These are phyloP conservation scores for Hypholoma fasciculare DNA, from an alignment of 768 basidiomycete species.

Conservation along the genomic window DNA sequence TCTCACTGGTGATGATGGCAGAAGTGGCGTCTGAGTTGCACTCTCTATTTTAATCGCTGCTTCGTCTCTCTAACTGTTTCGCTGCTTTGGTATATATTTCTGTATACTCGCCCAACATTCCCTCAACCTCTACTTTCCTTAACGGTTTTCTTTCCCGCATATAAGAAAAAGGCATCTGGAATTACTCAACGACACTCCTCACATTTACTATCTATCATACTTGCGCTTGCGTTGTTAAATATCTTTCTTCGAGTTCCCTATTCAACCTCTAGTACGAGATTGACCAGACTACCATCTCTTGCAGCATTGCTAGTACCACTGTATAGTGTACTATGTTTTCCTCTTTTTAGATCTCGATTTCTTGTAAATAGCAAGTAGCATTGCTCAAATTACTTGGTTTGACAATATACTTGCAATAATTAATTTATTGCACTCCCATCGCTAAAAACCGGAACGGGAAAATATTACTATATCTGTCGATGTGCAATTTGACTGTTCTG, in stretches of 20 bases:
- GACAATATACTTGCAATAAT: neutral
- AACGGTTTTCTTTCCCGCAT: conserved; percentile 19
- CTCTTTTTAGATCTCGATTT: conserved; percentile 14
- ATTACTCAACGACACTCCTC: conserved; percentile 29
- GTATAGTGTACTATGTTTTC: conserved; percentile 16
- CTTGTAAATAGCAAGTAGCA: conserved; percentile 15
- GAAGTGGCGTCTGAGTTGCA: conserved; percentile 32
- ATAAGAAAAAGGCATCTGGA: conserved; percentile 34
- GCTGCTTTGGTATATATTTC: conserved; percentile 22
- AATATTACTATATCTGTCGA: conserved; percentile 13
- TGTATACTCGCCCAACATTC: conserved; percentile 30
- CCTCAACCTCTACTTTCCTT: conserved; percentile 33
- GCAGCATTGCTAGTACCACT: conserved; percentile 6
- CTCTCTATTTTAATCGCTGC: conserved; percentile 18
- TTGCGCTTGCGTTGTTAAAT: conserved; percentile 32
- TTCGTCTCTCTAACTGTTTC: conserved; percentile 16
- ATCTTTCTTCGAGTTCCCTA: conserved; percentile 22
- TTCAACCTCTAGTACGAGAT: conserved; percentile 6
- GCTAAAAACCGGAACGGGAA: conserved; percentile 9
- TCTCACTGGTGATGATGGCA: conserved; percentile 44
- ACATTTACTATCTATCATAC: conserved; percentile 34
- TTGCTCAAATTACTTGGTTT: neutral
- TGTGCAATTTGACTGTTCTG: no score
- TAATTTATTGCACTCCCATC: neutral
- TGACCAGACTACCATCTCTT: conserved; percentile 12